phyloP scores from a whole-genome alignment of 2,329 filamentous ascomycete species.

The Scedosporium apiospermum region DNA sequence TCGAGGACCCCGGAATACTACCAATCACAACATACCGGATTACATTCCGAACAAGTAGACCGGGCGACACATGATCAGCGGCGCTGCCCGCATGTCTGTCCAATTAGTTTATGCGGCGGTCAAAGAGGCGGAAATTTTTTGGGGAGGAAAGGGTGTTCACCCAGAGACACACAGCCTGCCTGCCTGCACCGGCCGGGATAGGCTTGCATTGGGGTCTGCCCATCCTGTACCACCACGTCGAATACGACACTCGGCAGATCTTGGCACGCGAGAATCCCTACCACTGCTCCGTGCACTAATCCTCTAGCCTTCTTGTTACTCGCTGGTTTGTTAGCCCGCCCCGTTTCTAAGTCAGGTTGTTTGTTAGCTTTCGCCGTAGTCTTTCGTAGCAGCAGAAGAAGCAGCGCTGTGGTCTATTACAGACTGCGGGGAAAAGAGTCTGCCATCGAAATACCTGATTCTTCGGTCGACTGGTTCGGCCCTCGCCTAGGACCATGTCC shows the following conservation, averaged over 20 bases:
- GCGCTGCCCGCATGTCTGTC: not conserved
- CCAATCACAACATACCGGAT: not conserved
- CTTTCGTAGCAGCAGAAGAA: no score
- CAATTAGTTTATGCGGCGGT: not conserved
- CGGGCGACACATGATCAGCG: not conserved
- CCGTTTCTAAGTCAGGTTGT: not conserved
- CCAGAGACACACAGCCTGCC: not conserved
- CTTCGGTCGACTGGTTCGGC: no score
- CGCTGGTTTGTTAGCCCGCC: not conserved
- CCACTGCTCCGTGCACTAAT: not conserved
- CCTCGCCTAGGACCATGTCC: not conserved
- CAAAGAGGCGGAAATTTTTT: not conserved
- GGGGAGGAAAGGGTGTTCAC: not conserved
- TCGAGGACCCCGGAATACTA: not conserved
- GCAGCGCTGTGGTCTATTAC: no score
- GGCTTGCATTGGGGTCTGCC: not conserved
- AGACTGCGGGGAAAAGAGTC: no score
- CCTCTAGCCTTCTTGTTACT: not conserved
- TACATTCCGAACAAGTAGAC: not conserved
- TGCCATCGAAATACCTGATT: no score
- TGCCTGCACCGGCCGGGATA: not conserved
- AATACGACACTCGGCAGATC: not conserved
- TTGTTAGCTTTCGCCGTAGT: no score
- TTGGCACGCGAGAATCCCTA: not conserved
- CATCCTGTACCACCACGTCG: slow-evolving; percentile 1